These are phyloP conservation scores for Jatropha curcas DNA, from an alignment of 345 rosid species.

Conservation along the genomic window DNA sequence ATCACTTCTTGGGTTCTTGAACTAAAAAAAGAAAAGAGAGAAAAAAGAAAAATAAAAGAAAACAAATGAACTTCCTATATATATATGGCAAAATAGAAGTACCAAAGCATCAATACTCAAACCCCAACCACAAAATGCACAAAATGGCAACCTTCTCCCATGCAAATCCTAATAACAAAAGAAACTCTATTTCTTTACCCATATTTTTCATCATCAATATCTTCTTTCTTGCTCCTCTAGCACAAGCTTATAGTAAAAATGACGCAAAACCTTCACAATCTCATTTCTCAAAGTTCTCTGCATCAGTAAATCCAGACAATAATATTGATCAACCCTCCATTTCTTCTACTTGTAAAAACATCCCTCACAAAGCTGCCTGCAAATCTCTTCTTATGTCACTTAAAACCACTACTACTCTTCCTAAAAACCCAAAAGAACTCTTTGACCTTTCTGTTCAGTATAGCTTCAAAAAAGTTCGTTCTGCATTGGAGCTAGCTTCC, in stretches of 20 bases:
- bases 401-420: not conserved
- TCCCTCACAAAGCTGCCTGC: conserved; percentile 18
- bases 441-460: conserved; percentile 39
- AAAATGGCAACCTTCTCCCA: conserved; percentile 10
- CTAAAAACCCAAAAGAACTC: conserved; percentile 10
- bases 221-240: not conserved
- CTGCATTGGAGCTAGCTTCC: conserved; percentile 36
- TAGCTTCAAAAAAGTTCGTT: conserved; percentile 36
- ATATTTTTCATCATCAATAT: not conserved
- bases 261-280: conserved; percentile 25
- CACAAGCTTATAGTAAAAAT: not conserved
- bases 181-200: not conserved
- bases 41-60: no score
- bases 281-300: conserved; percentile 47
- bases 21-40: no score
- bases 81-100: not conserved
- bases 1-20: no score
- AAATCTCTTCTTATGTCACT: conserved; percentile 3
- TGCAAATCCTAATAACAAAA: not conserved
- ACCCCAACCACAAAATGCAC: not conserved
- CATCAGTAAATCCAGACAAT: conserved; percentile 12
- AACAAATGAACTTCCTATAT: conserved; percentile 7
- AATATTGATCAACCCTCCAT: not conserved
- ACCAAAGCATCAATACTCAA: not conserved
- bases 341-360: not conserved